Evolutionary conservation across 257 asterid genomes (phyloP), one percentile per base, ranked within the genome.

Genomic region (Solanum boliviense): DNA sequence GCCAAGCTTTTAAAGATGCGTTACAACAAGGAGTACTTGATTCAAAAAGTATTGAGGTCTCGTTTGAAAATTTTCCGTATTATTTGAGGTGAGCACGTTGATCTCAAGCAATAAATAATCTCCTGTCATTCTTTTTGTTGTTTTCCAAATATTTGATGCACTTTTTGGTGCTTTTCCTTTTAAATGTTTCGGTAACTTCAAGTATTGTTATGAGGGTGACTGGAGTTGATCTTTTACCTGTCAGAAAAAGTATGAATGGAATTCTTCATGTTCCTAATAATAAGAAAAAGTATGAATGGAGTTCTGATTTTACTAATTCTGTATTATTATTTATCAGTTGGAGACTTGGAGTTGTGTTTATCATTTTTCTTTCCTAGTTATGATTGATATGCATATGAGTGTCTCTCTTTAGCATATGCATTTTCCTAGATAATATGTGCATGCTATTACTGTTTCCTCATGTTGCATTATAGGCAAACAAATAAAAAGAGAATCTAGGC

Each of bases 11-110:
- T 91, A 94, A 95, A 93, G 98, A 93, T 90, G 88, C 88, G 72
- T 87, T 96, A 79, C 96, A 88, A 83, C 92, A 92, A 90, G 96
- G 97, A 88, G 58, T 94, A 73, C 88, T 95, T 85, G 93, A 89
- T 90, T 89, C 96, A 84, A 88, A 92, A 84, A 87, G 88, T 86
- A 94, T 94, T 62, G 96, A 93, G 74, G 93, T 92, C 83, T 93
- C 99, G 15, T 94, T 95, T 90, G 96, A 94, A 87, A 93, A 92
- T 86, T 95, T 96, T 88, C 98, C 99, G 7, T 95, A 96, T 86
- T 96, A 95, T 89, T 90, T 96, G 75, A 95, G 99, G 99, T 96
- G 88, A 92, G 90, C 84, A 41, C 38, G 34, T 86, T 76, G 25
- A 38, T 35, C 70, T 48, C 52, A 32, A 29, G 70, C 68, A 31